Evolutionary conservation across 345 rosid species (phyloP).

Genomic region (Linum lewisii): DNA sequence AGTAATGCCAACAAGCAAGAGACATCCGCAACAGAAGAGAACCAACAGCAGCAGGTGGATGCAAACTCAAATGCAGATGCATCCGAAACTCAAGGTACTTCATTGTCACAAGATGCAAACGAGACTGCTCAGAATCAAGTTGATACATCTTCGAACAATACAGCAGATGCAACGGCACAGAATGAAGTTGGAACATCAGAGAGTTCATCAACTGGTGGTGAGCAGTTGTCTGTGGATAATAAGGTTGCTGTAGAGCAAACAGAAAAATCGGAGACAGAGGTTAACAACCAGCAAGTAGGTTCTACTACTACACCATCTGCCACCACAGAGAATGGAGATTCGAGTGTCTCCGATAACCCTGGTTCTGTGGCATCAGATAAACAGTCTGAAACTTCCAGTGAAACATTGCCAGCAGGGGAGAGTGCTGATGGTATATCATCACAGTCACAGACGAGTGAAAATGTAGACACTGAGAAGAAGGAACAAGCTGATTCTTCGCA

Average conservation of each 20-base stretch:
- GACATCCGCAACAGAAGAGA: slow-evolving; percentile 22
- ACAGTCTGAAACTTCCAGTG: slow-evolving; percentile 14
- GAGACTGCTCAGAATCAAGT: slow-evolving; percentile 7
- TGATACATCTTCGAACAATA: slow-evolving; percentile 19
- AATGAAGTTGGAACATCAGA: slow-evolving; percentile 20
- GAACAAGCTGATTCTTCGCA: slow-evolving; percentile 21
- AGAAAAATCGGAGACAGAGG: slow-evolving; percentile 33
- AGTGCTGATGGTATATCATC: slow-evolving; percentile 21
- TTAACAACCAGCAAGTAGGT: slow-evolving; percentile 37
- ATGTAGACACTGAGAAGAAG: slow-evolving; percentile 18
- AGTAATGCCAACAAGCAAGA: slow-evolving; percentile 20
- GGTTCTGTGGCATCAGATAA: slow-evolving; percentile 18
- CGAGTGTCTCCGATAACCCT: slow-evolving; percentile 23
- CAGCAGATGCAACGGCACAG: slow-evolving; percentile 14
- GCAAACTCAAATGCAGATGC: too few relatives aligned
- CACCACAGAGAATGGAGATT: slow-evolving; percentile 26
- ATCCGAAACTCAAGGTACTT: slow-evolving; percentile 11
- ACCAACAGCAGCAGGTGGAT: slow-evolving; percentile 15
- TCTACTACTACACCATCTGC: slow-evolving; percentile 24
- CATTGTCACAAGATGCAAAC: too few relatives aligned
- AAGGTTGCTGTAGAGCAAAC: slow-evolving; percentile 29
- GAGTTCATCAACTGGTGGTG: slow-evolving; percentile 15
- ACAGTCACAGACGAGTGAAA: slow-evolving; percentile 19
- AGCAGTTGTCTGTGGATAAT: slow-evolving; percentile 21
- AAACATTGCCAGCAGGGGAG: slow-evolving; percentile 6